A percentile compares a stretch with the other conserved stretches of the same genome.
These are phyloP conservation scores for Vitellaria paradoxa DNA, from an alignment of 179 eudicot genomes.

Conservation along the genomic window DNA sequence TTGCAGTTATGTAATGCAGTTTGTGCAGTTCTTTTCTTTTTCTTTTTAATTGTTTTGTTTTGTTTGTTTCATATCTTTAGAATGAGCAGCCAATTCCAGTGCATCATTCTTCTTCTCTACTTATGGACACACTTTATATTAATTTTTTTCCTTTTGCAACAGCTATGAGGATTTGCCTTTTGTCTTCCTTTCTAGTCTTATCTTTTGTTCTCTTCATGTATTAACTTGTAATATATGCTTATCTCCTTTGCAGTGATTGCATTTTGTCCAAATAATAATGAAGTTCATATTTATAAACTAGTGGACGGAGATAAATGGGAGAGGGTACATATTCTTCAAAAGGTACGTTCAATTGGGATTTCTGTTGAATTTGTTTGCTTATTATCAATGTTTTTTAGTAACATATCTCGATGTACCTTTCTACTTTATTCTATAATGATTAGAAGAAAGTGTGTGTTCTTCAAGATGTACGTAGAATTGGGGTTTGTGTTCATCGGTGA, in stretches of 20 bases:
- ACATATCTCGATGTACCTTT: not conserved
- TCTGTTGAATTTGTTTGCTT: slow-evolving; percentile 5
- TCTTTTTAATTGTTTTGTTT: not conserved
- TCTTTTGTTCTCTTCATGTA: not conserved
- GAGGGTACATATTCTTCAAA: slow-evolving; percentile 80
- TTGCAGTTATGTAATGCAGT: not conserved
- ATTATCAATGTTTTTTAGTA: not conserved
- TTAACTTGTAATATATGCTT: slow-evolving; percentile 5
- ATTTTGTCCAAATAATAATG: slow-evolving; percentile 85
- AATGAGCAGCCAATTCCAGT: not conserved
- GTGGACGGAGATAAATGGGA: slow-evolving; percentile 77
- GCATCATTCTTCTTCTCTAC: not conserved
- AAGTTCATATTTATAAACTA: slow-evolving; percentile 80
- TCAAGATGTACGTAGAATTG: too few species aligned
- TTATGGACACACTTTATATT: not conserved
- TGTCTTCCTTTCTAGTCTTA: not conserved
- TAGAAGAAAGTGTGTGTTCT: too few species aligned
- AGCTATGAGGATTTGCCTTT: not conserved
- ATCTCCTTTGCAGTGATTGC: slow-evolving; percentile 73
- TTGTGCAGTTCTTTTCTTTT: not conserved
- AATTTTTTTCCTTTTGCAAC: not conserved
- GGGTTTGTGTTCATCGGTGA: too few species aligned
- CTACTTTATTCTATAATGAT: too few species aligned
- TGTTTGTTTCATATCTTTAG: too few species aligned
- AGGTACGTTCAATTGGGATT: slow-evolving; percentile 44